These are phyloP conservation scores for Cetradonia linearis DNA, from an alignment of 495 filamentous ascomycete genomes.

Conservation along the genomic window DNA sequence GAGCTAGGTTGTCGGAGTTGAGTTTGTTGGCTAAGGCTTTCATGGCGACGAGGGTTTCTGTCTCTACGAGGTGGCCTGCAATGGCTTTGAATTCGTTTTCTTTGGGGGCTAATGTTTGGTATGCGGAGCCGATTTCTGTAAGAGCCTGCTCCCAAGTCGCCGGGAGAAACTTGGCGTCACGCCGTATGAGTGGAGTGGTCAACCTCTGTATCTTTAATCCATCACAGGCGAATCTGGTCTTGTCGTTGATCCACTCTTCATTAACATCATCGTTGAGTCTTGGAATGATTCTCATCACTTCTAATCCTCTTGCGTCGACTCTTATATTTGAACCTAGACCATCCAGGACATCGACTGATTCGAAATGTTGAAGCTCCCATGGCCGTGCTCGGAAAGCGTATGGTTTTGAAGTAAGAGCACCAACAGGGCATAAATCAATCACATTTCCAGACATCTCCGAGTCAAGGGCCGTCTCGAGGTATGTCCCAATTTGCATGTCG, in stretches of 20 bases:
- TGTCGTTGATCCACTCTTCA: conserved; percentile 99
- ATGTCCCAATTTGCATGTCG: conserved; percentile 95
- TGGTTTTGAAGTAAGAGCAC: conserved; percentile 90
- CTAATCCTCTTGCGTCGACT: conserved; percentile 83
- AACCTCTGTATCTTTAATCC: conserved; percentile 91
- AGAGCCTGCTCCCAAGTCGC: conserved; percentile 91
- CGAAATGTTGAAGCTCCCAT: conserved; percentile 88
- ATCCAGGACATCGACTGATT: conserved; percentile 90
- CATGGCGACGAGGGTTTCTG: conserved; percentile 86
- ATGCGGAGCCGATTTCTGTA: conserved; percentile 68
- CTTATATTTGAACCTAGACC: conserved; percentile 89
- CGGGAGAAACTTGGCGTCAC: conserved; percentile 78
- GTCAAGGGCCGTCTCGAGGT: conserved; percentile 82
- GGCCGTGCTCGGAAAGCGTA: conserved; percentile 95
- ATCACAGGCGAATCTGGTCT: conserved; percentile 92
- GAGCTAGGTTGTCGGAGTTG: conserved; percentile 86
- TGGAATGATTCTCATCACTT: conserved; percentile 90
- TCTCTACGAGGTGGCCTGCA: conserved; percentile 81
- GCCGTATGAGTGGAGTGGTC: conserved; percentile 82
- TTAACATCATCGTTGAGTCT: conserved; percentile 95
- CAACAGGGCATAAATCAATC: conserved; percentile 95
- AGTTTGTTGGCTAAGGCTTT: conserved; percentile 95
- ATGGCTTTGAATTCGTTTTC: conserved; percentile 93
- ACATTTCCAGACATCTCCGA: conserved; percentile 94
- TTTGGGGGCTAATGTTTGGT: conserved; percentile 62